Evolutionary conservation across 148 eudicot genomes (phyloP), one percentile per base, ranked within the genome.

Genomic region (Mesembryanthemum crystallinum): DNA sequence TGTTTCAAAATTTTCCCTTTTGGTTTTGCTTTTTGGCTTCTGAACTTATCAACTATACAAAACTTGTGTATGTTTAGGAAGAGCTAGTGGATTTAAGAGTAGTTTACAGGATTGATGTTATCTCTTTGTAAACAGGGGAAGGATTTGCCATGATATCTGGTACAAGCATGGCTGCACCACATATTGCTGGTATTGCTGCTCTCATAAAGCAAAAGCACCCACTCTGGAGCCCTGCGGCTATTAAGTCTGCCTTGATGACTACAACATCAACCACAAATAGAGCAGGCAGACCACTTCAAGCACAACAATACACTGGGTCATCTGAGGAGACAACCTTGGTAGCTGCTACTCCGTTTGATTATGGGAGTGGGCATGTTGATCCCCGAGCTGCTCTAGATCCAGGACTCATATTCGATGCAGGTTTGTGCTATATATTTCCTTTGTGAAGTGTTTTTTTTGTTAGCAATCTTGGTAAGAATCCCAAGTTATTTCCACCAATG

Each of bases 91-190:
- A 11, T 2, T 35, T 45, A 45, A 45, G 7, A 6, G 12, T 45
- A 45, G 49, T 57, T 37, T 33, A n/a, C 1, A 8, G 13, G 43
- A 62, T 57, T 57, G 49, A 78, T 61, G 15, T 71, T 57, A 20
- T 79, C 64, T 42, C 21, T 71, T 67, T 45, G 13, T 69, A 64
- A 76, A 17, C 91, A 95, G 99, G 99, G 63, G 98, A 92, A 88
- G 91, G 88, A 59, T 96, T 96, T 81, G 99, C 99, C 5, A 82
- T 96, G 97, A 87, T 96, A 74, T 96, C 99, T 67, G 99, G 99
- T 67, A 96, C 99, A 14, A 96, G 99, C 92, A 96, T 96, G 99
- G 98, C 99, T 66, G 98, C 99, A 28, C 99, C 99, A 29, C 99
- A 96, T 83, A 91, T 96, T 67, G 88, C 99, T 2, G 99, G 99